Evolutionary conservation across 306 rosid species (phyloP).

Genomic region (Hippophae tibetana): DNA sequence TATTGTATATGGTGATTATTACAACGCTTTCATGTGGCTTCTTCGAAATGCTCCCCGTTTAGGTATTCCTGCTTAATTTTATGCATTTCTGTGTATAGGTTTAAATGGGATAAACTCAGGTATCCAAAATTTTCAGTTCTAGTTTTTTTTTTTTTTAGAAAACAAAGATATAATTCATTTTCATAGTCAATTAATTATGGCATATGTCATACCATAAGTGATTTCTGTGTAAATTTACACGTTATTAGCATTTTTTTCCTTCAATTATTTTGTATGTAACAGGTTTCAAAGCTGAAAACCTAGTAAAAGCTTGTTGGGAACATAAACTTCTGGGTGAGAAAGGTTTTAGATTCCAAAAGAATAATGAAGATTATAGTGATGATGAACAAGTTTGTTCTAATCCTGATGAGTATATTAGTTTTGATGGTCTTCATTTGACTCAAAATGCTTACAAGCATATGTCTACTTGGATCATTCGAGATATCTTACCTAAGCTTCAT

Average conservation of each 20-base stretch:
- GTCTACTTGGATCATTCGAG: conserved; percentile 11
- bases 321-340: neutral
- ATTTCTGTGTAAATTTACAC: too few relatives aligned
- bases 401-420: conserved; percentile 4
- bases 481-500: conserved; percentile 3
- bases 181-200: too few relatives aligned
- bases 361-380: conserved; percentile 3
- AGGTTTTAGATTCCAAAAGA: neutral
- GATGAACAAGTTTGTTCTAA: conserved; percentile 9
- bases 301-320: conserved; percentile 20
- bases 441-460: conserved; percentile 9
- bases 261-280: too few relatives aligned
- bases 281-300: too few relatives aligned
- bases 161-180: too few relatives aligned
- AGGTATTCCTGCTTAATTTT: neutral
- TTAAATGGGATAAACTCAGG: too few relatives aligned
- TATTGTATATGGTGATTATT: conserved; percentile 19
- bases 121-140: too few relatives aligned
- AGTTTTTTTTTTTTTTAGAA: too few relatives aligned
- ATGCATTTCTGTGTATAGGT: too few relatives aligned
- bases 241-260: too few relatives aligned
- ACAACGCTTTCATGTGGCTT: conserved; percentile 15
- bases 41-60: neutral
- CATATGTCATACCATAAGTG: too few relatives aligned
- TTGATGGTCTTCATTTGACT: conserved; percentile 21